Evolutionary conservation across 2,329 filamentous ascomycete species (phyloP).

Genomic region (Mariannaea elegans): DNA sequence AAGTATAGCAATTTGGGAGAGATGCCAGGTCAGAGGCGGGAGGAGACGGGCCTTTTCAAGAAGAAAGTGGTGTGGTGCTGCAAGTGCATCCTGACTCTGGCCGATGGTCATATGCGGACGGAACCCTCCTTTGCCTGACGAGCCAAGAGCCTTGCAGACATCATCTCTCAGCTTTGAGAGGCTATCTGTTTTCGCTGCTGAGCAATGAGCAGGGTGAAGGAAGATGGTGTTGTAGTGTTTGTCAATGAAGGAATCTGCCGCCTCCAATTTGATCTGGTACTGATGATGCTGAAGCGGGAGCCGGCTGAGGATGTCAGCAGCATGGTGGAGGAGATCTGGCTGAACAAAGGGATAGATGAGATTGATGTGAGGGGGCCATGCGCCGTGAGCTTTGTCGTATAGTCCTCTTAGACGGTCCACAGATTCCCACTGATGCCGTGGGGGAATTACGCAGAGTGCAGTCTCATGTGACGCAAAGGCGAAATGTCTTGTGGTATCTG

Average conservation of each 20-base stretch:
- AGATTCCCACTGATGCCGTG: conserved; percentile 54
- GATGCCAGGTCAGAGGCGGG: conserved; percentile 57
- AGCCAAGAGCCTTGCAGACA: conserved; percentile 50
- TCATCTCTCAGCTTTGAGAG: conserved; percentile 47
- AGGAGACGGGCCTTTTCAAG: conserved; percentile 61
- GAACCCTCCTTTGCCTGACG: conserved; percentile 37
- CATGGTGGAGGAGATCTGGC: conserved; percentile 54
- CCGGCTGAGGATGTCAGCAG: conserved; percentile 44
- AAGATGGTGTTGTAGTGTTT: conserved; percentile 61
- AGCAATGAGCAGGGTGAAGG: conserved; percentile 40
- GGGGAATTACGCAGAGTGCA: conserved; percentile 68
- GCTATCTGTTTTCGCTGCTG: conserved; percentile 11
- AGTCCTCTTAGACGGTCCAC: conserved; percentile 65
- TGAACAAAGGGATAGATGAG: conserved; percentile 72
- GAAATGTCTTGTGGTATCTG: conserved; percentile 2
- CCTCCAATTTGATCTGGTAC: conserved; percentile 47
- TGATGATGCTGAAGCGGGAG: conserved; percentile 20
- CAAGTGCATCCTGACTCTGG: conserved; percentile 59
- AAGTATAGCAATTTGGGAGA: conserved; percentile 60
- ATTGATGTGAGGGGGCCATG: conserved; percentile 75
- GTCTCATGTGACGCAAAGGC: conserved; percentile 59
- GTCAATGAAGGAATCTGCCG: conserved; percentile 58
- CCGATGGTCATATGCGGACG: conserved; percentile 67
- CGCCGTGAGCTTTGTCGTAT: conserved; percentile 68
- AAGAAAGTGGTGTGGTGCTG: conserved; percentile 59